A percentile compares a stretch with the other conserved stretches of the same genome.
These are phyloP conservation scores for Fusarium sp. DNA, from an alignment of 2,329 filamentous ascomycete species.

Conservation along the genomic window DNA sequence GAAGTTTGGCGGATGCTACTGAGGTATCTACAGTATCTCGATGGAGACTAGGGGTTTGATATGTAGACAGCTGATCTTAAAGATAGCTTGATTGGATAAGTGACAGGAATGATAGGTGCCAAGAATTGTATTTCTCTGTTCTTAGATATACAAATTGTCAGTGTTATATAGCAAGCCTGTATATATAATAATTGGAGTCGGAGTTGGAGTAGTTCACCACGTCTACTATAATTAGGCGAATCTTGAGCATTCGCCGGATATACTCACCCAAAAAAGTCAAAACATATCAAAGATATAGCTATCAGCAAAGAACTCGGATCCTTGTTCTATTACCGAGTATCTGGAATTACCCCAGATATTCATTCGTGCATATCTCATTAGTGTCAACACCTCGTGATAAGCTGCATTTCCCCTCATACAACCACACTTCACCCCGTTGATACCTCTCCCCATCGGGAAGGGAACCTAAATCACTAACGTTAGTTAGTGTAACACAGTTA, in stretches of 20 bases:
- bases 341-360: background rate
- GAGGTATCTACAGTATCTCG: background rate
- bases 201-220: background rate
- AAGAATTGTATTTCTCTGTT: background rate
- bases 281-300: background rate
- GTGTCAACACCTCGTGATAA: constrained; percentile 10
- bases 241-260: background rate
- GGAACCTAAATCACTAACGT: background rate
- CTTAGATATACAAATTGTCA: background rate
- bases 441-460: constrained; percentile 16
- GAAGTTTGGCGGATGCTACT: background rate
- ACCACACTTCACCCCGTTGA: background rate
- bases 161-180: background rate
- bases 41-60: background rate
- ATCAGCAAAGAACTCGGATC: background rate
- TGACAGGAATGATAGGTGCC: background rate
- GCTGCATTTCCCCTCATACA: background rate
- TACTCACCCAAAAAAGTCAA: background rate
- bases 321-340: constrained; percentile 7
- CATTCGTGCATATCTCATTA: background rate
- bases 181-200: background rate
- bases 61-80: background rate
- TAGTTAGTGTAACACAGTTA: background rate
- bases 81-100: background rate
- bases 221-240: background rate